Percentiles rank a stretch among this genome's conserved stretches.
phyloP scores from a whole-genome alignment of 192 early-diverging fungal species.

The Umbelopsis isabellina region DNA sequence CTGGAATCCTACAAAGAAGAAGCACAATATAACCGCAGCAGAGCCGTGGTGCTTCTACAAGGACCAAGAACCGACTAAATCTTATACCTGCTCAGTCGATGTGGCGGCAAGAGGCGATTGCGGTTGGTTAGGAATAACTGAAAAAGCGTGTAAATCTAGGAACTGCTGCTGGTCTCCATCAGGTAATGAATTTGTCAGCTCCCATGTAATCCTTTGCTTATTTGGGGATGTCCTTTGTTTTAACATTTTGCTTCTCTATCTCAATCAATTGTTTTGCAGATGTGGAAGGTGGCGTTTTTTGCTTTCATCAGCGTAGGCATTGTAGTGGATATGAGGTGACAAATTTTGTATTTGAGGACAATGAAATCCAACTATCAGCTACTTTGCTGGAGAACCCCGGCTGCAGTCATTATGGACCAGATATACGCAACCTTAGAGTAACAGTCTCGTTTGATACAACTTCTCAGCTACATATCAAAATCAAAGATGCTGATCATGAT shows the following conservation, averaged over 20 bases:
- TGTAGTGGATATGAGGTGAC: constrained; percentile 8
- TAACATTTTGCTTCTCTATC: too few relatives aligned
- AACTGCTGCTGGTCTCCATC: constrained; percentile 7
- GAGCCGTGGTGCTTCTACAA: constrained; percentile 19
- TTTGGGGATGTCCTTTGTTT: too few relatives aligned
- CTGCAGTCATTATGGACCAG: constrained; percentile 5
- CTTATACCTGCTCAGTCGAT: background rate
- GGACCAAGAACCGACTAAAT: background rate
- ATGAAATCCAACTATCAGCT: background rate
- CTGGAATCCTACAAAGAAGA: constrained; percentile 13
- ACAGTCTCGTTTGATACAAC: constrained; percentile 1
- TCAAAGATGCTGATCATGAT: constrained; percentile 15
- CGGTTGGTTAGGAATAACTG: constrained; percentile 11
- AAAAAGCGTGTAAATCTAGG: background rate
- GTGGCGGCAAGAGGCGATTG: constrained; percentile 6
- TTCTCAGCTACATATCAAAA: constrained; percentile 15
- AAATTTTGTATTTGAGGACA: background rate
- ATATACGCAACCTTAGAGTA: constrained; percentile 9
- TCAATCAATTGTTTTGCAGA: constrained; percentile 8
- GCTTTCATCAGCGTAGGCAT: background rate
- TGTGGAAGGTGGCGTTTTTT: constrained; percentile 17
- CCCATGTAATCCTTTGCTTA: background rate
- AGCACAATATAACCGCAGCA: background rate
- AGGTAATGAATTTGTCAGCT: background rate
- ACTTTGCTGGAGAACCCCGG: background rate